Evolutionary conservation across 768 basidiomycete genomes (phyloP).

Genomic region (Xerocomellus intermedius): DNA sequence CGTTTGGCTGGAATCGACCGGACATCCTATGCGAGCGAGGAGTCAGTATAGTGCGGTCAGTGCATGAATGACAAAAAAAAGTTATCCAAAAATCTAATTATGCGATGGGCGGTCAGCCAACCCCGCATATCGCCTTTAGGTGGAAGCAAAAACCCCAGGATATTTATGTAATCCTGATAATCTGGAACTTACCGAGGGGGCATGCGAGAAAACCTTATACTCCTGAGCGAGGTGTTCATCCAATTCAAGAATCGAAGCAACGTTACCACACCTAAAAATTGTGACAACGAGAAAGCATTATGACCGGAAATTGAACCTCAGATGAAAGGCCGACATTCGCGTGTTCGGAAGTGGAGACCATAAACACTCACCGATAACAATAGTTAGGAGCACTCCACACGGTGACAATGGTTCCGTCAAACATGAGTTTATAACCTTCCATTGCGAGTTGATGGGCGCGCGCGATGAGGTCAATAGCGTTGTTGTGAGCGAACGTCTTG

Average conservation of each 20-base stretch:
- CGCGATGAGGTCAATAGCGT: constrained; percentile 92
- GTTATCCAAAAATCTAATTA: constrained; percentile 1
- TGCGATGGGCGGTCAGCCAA: constrained; percentile 5
- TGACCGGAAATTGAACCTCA: constrained; percentile 26
- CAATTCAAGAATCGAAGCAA: constrained; percentile 90
- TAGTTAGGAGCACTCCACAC: constrained; percentile 99
- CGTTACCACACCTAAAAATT: constrained; percentile 80
- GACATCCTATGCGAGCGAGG: constrained; percentile 54
- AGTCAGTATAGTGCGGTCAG: background rate
- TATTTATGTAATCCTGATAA: constrained; percentile 13
- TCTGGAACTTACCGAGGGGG: constrained; percentile 64
- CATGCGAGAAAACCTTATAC: constrained; percentile 94
- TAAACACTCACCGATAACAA: constrained; percentile 78
- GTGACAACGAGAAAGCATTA: constrained; percentile 12
- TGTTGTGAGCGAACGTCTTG: constrained; percentile 84
- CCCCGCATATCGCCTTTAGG: constrained; percentile 31
- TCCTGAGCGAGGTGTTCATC: constrained; percentile 92
- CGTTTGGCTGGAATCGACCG: constrained; percentile 80
- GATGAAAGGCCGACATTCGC: constrained; percentile 15
- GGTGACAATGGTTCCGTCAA: constrained; percentile 91
- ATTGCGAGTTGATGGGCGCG: constrained; percentile 97
- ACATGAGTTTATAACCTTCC: constrained; percentile 98
- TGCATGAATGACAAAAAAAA: background rate
- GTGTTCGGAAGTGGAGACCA: constrained; percentile 11
- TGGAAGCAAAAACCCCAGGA: constrained; percentile 9